Conservation (phyloP, 768 basidiomycete species). For the Lactarius tabidus region DNA sequence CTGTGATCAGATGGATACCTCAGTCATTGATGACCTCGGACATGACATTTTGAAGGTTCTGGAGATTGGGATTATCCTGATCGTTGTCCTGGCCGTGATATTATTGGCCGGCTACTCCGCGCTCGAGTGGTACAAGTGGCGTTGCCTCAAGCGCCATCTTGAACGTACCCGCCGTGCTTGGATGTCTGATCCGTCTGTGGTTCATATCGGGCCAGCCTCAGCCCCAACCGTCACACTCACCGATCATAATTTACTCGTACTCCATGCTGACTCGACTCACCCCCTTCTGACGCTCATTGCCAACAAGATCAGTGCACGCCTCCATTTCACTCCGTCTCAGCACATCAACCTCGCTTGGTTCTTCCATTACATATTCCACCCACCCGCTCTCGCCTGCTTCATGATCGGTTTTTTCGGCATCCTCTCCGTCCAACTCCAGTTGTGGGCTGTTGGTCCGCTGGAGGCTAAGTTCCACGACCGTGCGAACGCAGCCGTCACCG, state of each 20-base stretch:
- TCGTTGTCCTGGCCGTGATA: constrained; percentile 67
- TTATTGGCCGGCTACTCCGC: constrained; percentile 70
- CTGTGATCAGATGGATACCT: constrained; percentile 75
- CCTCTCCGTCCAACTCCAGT: constrained; percentile 81
- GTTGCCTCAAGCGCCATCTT: constrained; percentile 59
- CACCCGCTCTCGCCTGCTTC: constrained; percentile 86
- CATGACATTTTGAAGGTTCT: constrained; percentile 73
- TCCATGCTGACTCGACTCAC: constrained; percentile 63
- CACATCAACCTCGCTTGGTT: constrained; percentile 82
- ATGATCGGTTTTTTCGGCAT: constrained; percentile 91
- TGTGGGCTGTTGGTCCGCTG: constrained; percentile 73
- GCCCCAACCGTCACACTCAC: constrained; percentile 57
- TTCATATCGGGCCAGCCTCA: constrained; percentile 36
- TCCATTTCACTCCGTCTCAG: constrained; percentile 56
- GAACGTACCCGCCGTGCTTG: constrained; percentile 72
- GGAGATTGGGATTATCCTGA: constrained; percentile 72
- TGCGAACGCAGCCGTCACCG: constrained; percentile 54
- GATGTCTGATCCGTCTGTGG: constrained; percentile 64
- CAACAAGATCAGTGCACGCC: constrained; percentile 45
- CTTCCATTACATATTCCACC: constrained; percentile 85
- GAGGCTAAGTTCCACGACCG: constrained; percentile 61
- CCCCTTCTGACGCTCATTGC: constrained; percentile 68
- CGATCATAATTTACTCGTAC: constrained; percentile 75
- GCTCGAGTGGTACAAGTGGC: constrained; percentile 90
- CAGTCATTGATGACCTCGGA: constrained; percentile 82